phyloP scores from a whole-genome alignment of 768 basidiomycete species.

The Suillus bovinus region DNA sequence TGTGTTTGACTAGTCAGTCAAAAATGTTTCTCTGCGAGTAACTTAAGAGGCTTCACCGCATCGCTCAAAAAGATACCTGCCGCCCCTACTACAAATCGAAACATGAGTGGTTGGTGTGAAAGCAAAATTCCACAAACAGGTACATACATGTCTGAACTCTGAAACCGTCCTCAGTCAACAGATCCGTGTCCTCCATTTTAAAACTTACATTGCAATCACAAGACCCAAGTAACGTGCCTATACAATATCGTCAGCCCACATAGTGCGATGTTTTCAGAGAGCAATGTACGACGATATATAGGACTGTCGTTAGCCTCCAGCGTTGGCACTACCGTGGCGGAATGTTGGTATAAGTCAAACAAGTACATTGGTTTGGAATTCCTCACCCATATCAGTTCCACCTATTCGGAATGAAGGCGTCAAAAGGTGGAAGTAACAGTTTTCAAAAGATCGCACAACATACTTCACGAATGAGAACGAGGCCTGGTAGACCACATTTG shows the following conservation, averaged over 20 bases:
- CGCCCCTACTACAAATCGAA: neutral
- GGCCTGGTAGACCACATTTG: neutral
- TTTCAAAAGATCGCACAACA: neutral
- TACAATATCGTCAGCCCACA: neutral
- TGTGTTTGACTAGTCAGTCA: neutral
- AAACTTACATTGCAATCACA: neutral
- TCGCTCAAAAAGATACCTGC: neutral
- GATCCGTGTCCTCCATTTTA: neutral
- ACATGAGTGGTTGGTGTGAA: neutral
- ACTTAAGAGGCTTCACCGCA: neutral
- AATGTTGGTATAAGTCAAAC: neutral
- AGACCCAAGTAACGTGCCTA: constrained; percentile 2
- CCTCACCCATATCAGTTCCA: constrained; percentile 2
- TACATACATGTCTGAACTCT: neutral
- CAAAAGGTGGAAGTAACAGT: neutral
- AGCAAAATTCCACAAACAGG: neutral
- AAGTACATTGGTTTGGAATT: neutral
- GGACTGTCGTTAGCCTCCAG: neutral
- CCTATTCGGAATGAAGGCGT: neutral
- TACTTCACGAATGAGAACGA: neutral
- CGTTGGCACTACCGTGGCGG: neutral
- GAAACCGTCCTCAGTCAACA: neutral
- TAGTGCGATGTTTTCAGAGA: neutral
- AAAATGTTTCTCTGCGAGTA: neutral
- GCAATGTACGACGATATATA: neutral